These are phyloP conservation scores for Ganoderma resinaceum DNA, from an alignment of 1,284 basidiomycete genomes.

Conservation along the genomic window DNA sequence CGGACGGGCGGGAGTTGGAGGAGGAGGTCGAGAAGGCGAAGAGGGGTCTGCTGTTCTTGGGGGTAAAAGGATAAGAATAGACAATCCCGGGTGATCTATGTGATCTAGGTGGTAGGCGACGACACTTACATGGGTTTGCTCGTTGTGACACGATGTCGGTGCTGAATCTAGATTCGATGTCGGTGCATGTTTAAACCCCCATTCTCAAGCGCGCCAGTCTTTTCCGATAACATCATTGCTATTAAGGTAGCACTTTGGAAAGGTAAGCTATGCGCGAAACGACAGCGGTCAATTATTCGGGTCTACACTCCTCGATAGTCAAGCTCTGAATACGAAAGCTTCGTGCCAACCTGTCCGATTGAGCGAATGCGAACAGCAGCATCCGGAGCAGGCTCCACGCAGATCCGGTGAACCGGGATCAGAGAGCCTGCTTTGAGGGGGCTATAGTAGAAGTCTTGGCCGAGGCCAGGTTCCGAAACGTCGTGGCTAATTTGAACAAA, in stretches of 20 bases:
- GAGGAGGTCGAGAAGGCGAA: conserved; percentile 80
- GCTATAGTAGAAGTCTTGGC: neutral
- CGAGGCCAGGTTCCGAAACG: neutral
- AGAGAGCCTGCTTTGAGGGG: neutral
- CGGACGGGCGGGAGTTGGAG: conserved; percentile 81
- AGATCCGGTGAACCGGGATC: neutral
- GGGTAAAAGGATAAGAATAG: conserved; percentile 61
- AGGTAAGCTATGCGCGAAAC: neutral
- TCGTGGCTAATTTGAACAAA: neutral
- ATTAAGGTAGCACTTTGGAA: neutral
- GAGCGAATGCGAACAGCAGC: neutral
- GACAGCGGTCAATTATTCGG: neutral
- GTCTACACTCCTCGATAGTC: neutral
- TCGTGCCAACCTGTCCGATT: neutral
- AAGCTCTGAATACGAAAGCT: neutral
- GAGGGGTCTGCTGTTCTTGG: conserved; percentile 84
- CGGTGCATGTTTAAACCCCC: no score
- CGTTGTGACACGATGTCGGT: neutral
- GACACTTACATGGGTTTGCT: no score
- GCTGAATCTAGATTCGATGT: no score
- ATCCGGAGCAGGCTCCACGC: neutral
- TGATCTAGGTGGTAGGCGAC: neutral
- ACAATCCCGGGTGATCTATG: neutral
- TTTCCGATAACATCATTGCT: no score
- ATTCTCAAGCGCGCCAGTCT: no score